These are phyloP conservation scores for Cicer judaicum DNA, from an alignment of 306 rosid genomes.

Conservation along the genomic window DNA sequence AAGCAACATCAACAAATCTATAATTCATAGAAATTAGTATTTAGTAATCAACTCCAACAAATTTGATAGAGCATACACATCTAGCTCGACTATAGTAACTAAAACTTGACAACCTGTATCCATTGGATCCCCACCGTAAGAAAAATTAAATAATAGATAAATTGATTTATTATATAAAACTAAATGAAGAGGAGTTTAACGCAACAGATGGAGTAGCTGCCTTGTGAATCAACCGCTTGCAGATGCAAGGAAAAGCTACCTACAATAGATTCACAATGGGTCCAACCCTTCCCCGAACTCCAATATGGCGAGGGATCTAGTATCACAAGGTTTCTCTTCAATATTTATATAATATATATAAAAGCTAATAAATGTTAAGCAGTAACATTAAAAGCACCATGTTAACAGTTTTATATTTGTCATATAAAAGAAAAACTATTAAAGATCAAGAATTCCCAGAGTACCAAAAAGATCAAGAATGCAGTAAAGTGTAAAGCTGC, in stretches of 20 bases:
- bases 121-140: slow-evolving; percentile 1
- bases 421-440: not conserved
- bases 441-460: not conserved
- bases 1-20: not conserved
- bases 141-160: slow-evolving; percentile 13
- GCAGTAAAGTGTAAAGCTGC: not conserved
- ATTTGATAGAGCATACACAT: not conserved
- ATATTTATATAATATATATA: not conserved
- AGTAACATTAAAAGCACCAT: slow-evolving; percentile 14
- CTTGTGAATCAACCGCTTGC: not conserved
- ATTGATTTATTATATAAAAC: not conserved
- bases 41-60: not conserved
- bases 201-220: not conserved
- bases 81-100: slow-evolving; percentile 21
- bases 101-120: slow-evolving; percentile 12
- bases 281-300: not conserved
- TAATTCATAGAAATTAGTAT: not conserved
- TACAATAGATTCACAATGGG: not conserved
- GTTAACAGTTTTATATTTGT: not conserved
- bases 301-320: not conserved
- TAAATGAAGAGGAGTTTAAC: not conserved
- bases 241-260: not conserved
- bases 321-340: not conserved
- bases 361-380: not conserved
- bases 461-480: not conserved